Conservation (phyloP, 306 rosid genomes). For the Psophocarpus tetragonolobus region DNA sequence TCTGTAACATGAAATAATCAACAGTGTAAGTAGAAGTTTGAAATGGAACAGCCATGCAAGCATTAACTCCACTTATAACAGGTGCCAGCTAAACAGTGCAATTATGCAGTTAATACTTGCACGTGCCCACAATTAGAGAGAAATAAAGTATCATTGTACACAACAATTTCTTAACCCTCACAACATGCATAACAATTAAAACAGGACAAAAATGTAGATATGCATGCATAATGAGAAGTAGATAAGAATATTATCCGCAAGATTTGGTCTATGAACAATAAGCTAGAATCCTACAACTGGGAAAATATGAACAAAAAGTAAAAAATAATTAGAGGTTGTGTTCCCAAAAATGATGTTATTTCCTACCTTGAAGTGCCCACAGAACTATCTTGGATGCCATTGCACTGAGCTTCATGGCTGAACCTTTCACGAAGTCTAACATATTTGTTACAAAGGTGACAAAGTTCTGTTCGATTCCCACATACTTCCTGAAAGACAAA, state of each 20-base stretch:
- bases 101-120: neutral
- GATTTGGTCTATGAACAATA: neutral
- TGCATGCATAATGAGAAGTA: neutral
- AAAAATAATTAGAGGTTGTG: neutral
- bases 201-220: neutral
- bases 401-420: constrained; percentile 69
- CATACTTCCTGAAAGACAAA: constrained; percentile 69
- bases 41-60: constrained; percentile 1
- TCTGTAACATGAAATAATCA: neutral
- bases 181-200: neutral
- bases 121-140: neutral
- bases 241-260: neutral
- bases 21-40: neutral
- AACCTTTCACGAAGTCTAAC: constrained; percentile 78
- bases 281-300: neutral
- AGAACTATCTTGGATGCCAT: constrained; percentile 42
- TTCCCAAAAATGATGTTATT: constrained; percentile 14
- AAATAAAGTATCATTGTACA: neutral
- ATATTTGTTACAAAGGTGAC: constrained; percentile 71
- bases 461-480: constrained; percentile 90
- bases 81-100: neutral
- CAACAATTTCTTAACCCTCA: neutral
- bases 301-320: neutral
- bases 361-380: constrained; percentile 77
- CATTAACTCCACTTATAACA: neutral